These are phyloP conservation scores for Anisodus tanguticus DNA, from an alignment of 257 asterid species.

Conservation along the genomic window DNA sequence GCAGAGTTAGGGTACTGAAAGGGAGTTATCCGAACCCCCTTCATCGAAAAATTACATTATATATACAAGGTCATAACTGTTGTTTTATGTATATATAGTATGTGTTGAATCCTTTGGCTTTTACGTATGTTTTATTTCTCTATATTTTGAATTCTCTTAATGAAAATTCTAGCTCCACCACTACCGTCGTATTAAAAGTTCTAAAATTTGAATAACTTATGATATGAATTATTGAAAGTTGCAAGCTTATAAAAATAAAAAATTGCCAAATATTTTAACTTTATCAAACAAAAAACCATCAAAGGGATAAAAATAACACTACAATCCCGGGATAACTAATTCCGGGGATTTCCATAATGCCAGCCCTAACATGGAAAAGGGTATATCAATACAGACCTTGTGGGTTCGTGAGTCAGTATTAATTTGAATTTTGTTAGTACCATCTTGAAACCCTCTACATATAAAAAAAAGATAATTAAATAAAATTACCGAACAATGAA, in stretches of 20 bases:
- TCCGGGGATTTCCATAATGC: not conserved
- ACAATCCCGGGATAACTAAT: no score
- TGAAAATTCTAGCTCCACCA: not conserved
- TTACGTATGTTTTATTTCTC: no score
- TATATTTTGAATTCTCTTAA: not conserved
- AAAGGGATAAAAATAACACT: not conserved
- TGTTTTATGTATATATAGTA: no score
- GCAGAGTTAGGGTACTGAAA: not conserved
- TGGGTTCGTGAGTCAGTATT: conserved; percentile 82
- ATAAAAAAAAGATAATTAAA: not conserved
- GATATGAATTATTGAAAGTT: not conserved
- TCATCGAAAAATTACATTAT: not conserved
- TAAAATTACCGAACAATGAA: not conserved
- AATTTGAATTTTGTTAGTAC: conserved; percentile 70
- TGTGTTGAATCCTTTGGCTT: no score
- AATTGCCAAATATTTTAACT: not conserved
- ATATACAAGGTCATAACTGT: not conserved
- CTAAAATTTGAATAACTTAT: not conserved
- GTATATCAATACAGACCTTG: conserved; percentile 55
- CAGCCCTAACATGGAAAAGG: not conserved
- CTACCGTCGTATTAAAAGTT: not conserved
- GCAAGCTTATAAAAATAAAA: not conserved
- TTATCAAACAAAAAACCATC: not conserved
- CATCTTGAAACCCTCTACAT: conserved; percentile 79
- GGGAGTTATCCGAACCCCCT: not conserved